Base-by-base conservation (phyloP, 225 moss, liverwort and hornwort genomes). In the Bryoerythrophyllum caledonicum region DNA sequence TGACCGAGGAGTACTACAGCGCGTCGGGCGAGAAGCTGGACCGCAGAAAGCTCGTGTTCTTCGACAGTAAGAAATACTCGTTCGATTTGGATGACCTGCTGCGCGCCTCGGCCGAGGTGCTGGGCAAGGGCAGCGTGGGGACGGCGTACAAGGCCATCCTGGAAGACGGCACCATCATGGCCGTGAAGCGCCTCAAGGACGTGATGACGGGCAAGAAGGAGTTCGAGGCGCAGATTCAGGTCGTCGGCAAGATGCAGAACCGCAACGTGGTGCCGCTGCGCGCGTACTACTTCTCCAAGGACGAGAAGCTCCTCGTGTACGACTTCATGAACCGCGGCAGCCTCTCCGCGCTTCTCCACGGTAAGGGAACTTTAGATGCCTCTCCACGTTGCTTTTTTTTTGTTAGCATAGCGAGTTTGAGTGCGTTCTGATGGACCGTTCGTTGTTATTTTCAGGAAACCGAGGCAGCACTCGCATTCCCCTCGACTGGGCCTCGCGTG, bases 111-210 rank as follows among this genome's bases (percentile, higher is more conserved):
- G 96, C 96, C 0, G 96, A 96, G 77, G 90, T 96, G 79, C 48
- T 96, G 60, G 96, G 96, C 1, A 96, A 94, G 53, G 96, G 96
- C 2, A 94, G 92, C 77, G 86, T 92, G 60, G 96, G 96, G 2
- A 96, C 94, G 14, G 92, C 94, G 4, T 96, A 92, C 78, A 94
- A 92, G 81, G 96, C 94, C 0, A 87, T 94, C 35, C 34, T 96
- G 72, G 96, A 91, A 35, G 85, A 76, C 27, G 96, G 96, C 19
- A 68, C 77, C 13, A 65, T 85, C 17, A 87, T 94, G 69, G 90
- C 86, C 4, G 96, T 96, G 54, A 96, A 94, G 77, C 72, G 96
- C n/a, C 60, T 94, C 60, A 85, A 92, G 44, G 94, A 94, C 5
- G 76, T 92, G 9, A 76, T 84, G 4, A 74, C 84, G 15, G 83